Evolutionary conservation across 2,329 filamentous ascomycete genomes (phyloP), one percentile per base, ranked within the genome.

Genomic region (Emergomyces pasteurianus): DNA sequence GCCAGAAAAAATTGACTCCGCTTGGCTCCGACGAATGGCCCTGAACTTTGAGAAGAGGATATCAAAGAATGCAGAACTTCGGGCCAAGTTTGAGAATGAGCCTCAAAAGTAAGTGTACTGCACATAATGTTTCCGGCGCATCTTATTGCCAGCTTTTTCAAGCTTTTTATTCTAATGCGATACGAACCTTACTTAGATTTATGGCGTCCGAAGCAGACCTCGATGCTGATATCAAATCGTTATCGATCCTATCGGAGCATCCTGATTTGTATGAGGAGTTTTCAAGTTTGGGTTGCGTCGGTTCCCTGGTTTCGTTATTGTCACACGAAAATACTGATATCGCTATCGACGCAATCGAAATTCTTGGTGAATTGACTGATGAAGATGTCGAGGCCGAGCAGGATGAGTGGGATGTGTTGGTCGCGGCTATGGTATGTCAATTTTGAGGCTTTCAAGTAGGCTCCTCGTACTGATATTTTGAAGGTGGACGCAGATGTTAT

Each of bases 281-380:
- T 69, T 86, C 87, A 38, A 86, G 85, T 65, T 79, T 91, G 58
- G 88, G 89, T 23, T 88, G 85, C 62, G 84, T 86, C 0, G 83
- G 76, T 4, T 92, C 87, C 60, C 75, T 99, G 58, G 90, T 95
- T 1, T 84, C 86, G 1, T 75, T 99, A 58, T 78, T 99, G 56
- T 87, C 92, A 18, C 94, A 99, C 72, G 94, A 99, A 68, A 99
- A 99, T 72, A 92, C 92, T 0, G 94, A 99, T 70, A 95, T 99
- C 65, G 91, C 94, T 12, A 95, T 97, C 67, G 89, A 88, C 64
- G 89, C 88, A 0, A 86, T 96, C 57, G 89, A 97, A 76, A 89
- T 96, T 54, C 84, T 99, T 58, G 86, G 85, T 60, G 94, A 99
- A 76, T 78, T 97, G 66, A 95, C 90, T 16, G 94, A 97, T 68